Evolutionary conservation across 768 basidiomycete species (phyloP), one percentile per base, ranked within the genome.

Genomic region (Crepidotus variabilis): DNA sequence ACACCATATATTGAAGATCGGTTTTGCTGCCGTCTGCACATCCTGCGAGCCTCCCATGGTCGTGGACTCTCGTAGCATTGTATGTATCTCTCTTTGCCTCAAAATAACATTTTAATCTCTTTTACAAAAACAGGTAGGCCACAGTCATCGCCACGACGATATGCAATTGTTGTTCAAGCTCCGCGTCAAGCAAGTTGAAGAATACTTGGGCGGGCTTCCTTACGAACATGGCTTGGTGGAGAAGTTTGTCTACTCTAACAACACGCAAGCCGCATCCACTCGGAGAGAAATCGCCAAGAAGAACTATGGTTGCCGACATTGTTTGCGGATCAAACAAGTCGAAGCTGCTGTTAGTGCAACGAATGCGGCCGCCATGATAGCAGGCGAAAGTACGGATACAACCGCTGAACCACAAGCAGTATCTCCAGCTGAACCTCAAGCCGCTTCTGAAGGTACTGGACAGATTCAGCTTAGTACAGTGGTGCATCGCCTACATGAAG

Each of bases 141-240:
- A 89, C 65, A 78, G 77, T 43, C 82, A 84, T 58, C 78, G 87
- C n/a, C 87, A 89, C 59, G 76, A 82, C 0, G 62, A 69, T 7
- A 82, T 87, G 50, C 61, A 68, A 2, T 32, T 56, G 74, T 0
- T 32, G 66, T 11, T 61, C 50, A 11, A 50, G 51, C 51, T 39
- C 14, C 33, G 33, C 20, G 5, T 52, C 28, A 35, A 61, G 5
- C 50, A 59, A 10, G 23, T 58, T 21, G 14, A 23, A 14, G 58
- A 20, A 36, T 65, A 43, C 56, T 56, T 59, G 32, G 59, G 54
- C 24, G 63, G 62, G 13, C 64, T 49, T 11, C 58, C 60, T 21
- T 65, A 63, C 55, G 14, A 57, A 24, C 33, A 50, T 50, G 70
- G 66, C 8, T 43, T 68, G 5, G 63, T 62, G 6, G 54, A 59